Base-by-base conservation (phyloP, 768 basidiomycete species). In the Russula brevipes region DNA sequence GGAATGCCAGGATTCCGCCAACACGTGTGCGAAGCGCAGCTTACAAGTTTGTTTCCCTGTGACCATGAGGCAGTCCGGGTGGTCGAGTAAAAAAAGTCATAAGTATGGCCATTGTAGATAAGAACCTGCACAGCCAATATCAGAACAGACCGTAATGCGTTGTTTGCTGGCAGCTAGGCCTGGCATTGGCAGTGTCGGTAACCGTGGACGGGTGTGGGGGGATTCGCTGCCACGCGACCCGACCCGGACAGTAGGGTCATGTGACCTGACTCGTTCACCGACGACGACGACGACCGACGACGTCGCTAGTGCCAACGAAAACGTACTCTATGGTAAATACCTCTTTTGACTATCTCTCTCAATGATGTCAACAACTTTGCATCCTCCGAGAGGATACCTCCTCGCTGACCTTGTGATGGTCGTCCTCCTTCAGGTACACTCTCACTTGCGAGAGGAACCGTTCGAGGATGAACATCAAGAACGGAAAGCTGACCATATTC, bases 1-100 rank as follows among this genome's bases (percentile, higher is more conserved):
- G 47, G 24, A n/a, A 56, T 38, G 41, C 35, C 33, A 45, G 46
- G 46, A 63, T 35, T 42, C 57, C 17, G 35, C 56, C 33, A 54
- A 64, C 63, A 64, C 63, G 63, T 64, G 63, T 64, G 36, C 41
- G 42, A 56, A 54, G 59, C n/a, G 35, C 63, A 64, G 63, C 54
- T 60, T 58, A 60, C 63, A 39, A 52, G 16, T 19, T 33, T 36
- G 41, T 45, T 45, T 61, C 54, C 60, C 47, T 45, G 41, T 54
- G 49, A 46, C 63, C 63, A 64, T 60, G 63, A 60, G 63, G 63
- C 63, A 55, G 50, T 6, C 14, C n/a, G 31, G 31, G 30, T 6
- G 30, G 56, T 36, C 39, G 17, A 16, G 49, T 14, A 14, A 16
- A 42, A 30, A 47, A 33, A 10, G 44, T 42, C 7, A 42, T 39